A percentile compares a stretch with the other conserved stretches of the same genome.
Evolutionary conservation across 345 rosid genomes (phyloP).

Genomic region (Xanthoceras sorbifolium): DNA sequence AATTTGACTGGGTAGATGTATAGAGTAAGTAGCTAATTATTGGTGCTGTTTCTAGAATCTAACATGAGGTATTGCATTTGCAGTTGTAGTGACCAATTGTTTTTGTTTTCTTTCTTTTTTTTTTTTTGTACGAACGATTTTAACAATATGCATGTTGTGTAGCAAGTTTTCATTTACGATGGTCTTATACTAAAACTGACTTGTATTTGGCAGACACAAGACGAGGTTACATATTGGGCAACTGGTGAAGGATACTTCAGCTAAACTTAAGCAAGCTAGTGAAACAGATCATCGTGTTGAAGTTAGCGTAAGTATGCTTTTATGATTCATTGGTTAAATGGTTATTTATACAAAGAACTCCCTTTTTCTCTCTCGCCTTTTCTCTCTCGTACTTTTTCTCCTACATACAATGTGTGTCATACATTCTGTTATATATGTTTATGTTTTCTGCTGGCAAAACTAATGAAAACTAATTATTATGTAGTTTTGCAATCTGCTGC

Average conservation of each 20-base stretch:
- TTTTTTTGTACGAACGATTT: neutral
- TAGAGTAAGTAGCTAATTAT: neutral
- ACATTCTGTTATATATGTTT: neutral
- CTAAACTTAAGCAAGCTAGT: slow-evolving; percentile 88
- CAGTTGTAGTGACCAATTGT: neutral
- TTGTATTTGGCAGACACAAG: slow-evolving; percentile 63
- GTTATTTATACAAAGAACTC: neutral
- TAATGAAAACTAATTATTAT: neutral
- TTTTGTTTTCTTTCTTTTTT: neutral
- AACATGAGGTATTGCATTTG: neutral
- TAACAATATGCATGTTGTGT: neutral
- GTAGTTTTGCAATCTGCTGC: neutral
- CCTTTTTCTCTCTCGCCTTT: neutral
- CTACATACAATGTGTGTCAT: neutral
- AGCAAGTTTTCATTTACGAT: neutral
- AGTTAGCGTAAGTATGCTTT: slow-evolving; percentile 59
- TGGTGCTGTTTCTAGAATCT: neutral
- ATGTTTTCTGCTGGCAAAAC: slow-evolving; percentile 12
- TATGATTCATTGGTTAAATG: neutral
- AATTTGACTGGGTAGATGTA: neutral
- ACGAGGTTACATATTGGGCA: slow-evolving; percentile 81
- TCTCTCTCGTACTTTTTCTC: neutral
- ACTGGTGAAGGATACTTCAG: slow-evolving; percentile 92
- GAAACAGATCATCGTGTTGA: slow-evolving; percentile 77
- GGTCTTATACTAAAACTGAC: slow-evolving; percentile 8